Percentiles rank a stretch among this genome's conserved stretches.
Evolutionary conservation across 1,284 basidiomycete genomes (phyloP).

Genomic region (Pseudozyma sp.): DNA sequence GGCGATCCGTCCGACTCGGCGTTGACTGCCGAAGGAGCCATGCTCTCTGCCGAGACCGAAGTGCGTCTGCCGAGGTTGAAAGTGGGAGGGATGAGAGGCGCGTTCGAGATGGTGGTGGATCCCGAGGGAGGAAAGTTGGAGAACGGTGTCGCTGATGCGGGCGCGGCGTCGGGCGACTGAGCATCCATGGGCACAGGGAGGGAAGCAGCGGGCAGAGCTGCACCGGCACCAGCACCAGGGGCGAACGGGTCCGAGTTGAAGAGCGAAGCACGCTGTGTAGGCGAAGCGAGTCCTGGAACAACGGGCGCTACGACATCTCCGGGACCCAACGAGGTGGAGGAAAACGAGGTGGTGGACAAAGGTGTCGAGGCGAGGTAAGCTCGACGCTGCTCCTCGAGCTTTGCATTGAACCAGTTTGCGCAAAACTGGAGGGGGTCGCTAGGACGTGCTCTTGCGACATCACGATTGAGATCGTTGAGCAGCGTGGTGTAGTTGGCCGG

Average conservation of each 20-base stretch:
- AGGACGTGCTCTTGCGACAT: conserved; percentile 84
- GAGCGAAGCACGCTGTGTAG: conserved; percentile 42
- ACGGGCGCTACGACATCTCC: conserved; percentile 23
- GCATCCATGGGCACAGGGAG: conserved; percentile 28
- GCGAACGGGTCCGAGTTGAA: conserved; percentile 42
- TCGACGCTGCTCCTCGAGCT: conserved; percentile 85
- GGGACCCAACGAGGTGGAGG: conserved; percentile 41
- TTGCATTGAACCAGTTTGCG: conserved; percentile 91
- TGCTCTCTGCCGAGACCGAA: conserved; percentile 96
- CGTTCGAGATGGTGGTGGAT: conserved; percentile 8
- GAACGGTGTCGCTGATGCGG: conserved; percentile 1
- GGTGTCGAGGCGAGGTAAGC: conserved; percentile 71
- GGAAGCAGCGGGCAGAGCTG: conserved; percentile 4
- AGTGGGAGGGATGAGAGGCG: conserved; percentile 69
- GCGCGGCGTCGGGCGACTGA: conserved; percentile 10
- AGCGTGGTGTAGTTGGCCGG: conserved; percentile 70
- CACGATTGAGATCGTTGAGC: conserved; percentile 86
- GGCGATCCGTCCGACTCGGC: conserved; percentile 26
- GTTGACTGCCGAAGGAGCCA: conserved; percentile 74
- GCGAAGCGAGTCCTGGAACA: conserved; percentile 37
- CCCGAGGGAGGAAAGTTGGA: conserved; percentile 12
- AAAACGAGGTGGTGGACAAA: conserved; percentile 23
- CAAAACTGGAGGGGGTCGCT: conserved; percentile 92
- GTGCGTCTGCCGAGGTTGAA: conserved; percentile 89
- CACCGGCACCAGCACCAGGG: conserved; percentile 1